Evolutionary conservation across 2,329 filamentous ascomycete species (phyloP).

Genomic region (Alternaria triticina): DNA sequence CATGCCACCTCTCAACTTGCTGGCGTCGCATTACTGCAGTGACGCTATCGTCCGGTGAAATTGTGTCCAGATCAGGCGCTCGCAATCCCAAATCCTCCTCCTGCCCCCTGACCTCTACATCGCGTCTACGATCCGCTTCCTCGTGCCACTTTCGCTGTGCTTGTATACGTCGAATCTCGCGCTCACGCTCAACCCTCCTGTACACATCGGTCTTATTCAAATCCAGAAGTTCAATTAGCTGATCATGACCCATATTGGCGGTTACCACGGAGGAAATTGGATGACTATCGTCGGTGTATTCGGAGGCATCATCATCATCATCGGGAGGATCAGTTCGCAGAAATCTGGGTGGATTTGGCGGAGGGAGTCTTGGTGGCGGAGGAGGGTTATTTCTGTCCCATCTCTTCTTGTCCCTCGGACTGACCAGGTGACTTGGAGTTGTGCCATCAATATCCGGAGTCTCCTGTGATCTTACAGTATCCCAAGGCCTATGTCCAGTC

Average conservation of each 20-base stretch:
- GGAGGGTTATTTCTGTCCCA: background rate
- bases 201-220: background rate
- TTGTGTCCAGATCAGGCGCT: background rate
- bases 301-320: background rate
- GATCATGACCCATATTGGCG: background rate
- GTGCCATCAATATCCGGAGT: background rate
- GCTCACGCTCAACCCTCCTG: background rate
- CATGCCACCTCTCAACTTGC: background rate
- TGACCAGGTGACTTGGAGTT: background rate
- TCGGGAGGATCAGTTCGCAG: background rate
- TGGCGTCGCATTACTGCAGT: background rate
- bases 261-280: background rate
- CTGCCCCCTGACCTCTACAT: background rate
- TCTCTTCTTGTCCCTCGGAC: constrained; percentile 1
- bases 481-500: background rate
- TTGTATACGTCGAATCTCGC: background rate
- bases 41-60: background rate
- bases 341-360: background rate
- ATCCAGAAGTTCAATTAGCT: background rate
- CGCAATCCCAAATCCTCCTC: background rate
- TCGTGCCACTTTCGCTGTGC: background rate
- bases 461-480: background rate
- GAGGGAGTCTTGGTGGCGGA: background rate
- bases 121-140: background rate
- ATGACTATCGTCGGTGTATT: background rate